Percentiles rank a stretch among this genome's conserved stretches.
These are phyloP conservation scores for Plasmodium gaboni DNA, from an alignment of 169 alveolate species.

Conservation along the genomic window DNA sequence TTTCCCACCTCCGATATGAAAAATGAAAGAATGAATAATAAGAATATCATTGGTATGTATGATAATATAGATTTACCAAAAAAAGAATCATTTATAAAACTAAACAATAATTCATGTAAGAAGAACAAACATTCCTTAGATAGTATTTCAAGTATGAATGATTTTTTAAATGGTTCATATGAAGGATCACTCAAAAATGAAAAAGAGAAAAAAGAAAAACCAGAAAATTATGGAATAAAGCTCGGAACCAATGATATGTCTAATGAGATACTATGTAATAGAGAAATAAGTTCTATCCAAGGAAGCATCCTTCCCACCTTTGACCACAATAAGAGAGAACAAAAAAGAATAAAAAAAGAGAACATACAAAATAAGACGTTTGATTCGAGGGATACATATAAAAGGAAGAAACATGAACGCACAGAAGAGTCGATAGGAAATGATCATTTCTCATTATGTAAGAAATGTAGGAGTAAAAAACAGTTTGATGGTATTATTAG, in stretches of 20 bases:
- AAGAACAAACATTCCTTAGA: not conserved
- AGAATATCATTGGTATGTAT: too few relatives aligned
- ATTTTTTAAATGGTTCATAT: not conserved
- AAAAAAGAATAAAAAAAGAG: too few relatives aligned
- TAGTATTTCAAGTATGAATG: conserved; percentile 3
- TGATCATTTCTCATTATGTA: not conserved
- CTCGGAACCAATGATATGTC: not conserved
- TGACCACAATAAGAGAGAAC: too few relatives aligned
- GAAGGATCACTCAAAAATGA: not conserved
- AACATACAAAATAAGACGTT: not conserved
- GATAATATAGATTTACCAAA: not conserved
- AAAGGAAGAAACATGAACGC: not conserved
- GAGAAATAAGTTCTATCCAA: too few relatives aligned
- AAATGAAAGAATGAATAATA: conserved; percentile 8
- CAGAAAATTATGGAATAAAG: not conserved
- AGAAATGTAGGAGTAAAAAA: not conserved
- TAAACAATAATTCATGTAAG: not conserved
- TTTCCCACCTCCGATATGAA: conserved; percentile 1
- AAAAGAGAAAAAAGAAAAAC: not conserved
- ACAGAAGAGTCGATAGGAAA: not conserved
- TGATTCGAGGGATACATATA: not conserved
- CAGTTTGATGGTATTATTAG: not conserved
- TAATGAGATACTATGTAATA: not conserved
- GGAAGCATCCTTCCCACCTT: too few relatives aligned
- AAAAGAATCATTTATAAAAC: not conserved